Percentiles rank a stretch among this genome's conserved stretches.
phyloP scores from a whole-genome alignment of 2,329 filamentous ascomycete species.

The Sphaerostilbella broomeana region DNA sequence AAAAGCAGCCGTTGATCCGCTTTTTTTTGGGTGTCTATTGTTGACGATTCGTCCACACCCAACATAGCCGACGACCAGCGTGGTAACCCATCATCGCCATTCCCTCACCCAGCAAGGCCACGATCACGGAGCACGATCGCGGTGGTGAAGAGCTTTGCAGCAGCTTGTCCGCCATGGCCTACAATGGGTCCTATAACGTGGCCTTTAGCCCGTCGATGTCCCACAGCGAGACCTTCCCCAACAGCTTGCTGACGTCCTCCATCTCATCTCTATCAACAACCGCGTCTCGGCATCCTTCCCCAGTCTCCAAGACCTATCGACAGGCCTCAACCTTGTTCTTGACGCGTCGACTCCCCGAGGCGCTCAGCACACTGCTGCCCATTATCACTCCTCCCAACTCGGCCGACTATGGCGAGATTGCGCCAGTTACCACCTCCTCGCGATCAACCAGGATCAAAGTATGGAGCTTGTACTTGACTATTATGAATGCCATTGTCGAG shows the following conservation, averaged over 20 bases:
- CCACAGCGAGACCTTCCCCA: constrained; percentile 38
- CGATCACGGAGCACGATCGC: too few relatives aligned
- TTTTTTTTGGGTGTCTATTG: not conserved
- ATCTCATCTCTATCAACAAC: constrained; percentile 61
- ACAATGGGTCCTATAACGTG: constrained; percentile 37
- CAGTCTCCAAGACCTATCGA: constrained; percentile 87
- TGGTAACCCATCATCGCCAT: not conserved
- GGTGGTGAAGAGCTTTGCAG: not conserved
- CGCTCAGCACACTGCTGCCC: constrained; percentile 75
- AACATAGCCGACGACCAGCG: not conserved
- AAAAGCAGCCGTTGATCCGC: not conserved
- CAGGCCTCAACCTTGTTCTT: constrained; percentile 92
- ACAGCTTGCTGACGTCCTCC: constrained; percentile 54
- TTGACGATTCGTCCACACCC: not conserved
- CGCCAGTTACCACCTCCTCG: constrained; percentile 73
- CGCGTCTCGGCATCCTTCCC: constrained; percentile 55
- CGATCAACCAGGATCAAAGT: constrained; percentile 84
- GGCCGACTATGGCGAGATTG: constrained; percentile 47
- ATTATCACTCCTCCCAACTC: constrained; percentile 60
- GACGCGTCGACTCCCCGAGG: constrained; percentile 86
- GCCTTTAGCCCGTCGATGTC: constrained; percentile 39
- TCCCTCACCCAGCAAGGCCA: not conserved
- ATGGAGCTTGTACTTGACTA: constrained; percentile 93
- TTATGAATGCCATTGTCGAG: constrained; percentile 85
- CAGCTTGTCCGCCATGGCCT: constrained; percentile 33